Conservation (phyloP, 106 monocot genomes). For the Ottelia alismoides region DNA sequence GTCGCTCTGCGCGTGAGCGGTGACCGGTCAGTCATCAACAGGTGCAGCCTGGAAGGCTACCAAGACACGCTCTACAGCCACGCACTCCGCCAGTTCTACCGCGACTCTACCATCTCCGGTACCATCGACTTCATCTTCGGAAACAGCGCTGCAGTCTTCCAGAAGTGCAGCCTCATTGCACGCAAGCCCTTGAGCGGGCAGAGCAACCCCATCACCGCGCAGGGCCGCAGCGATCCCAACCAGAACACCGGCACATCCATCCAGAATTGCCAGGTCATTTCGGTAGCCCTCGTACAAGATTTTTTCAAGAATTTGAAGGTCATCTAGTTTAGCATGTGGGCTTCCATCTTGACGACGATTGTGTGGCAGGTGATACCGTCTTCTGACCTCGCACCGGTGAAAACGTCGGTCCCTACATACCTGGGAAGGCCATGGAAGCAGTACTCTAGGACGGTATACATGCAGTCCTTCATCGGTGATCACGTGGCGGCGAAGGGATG, state of each 20-base stretch:
- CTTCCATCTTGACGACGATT: too few relatives aligned
- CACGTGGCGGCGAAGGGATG: conserved; percentile 35
- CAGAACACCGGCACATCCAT: conserved; percentile 32
- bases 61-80: conserved; percentile 80
- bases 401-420: conserved; percentile 8
- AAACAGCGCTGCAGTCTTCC: conserved; percentile 36
- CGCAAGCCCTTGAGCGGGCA: conserved; percentile 54
- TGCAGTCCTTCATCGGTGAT: conserved; percentile 38
- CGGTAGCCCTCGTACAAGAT: too few relatives aligned
- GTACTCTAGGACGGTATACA: conserved; percentile 39
- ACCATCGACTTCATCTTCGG: conserved; percentile 89
- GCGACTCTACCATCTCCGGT: conserved; percentile 54
- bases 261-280: conserved; percentile 51
- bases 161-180: conserved; percentile 50
- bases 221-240: conserved; percentile 31
- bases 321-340: too few relatives aligned
- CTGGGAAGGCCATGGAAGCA: conserved; percentile 21
- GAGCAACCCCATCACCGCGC: conserved; percentile 64
- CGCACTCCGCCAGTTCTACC: conserved; percentile 51
- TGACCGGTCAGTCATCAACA: conserved; percentile 44
- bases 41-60: conserved; percentile 65
- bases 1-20: conserved; percentile 31
- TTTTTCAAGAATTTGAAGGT: too few relatives aligned
- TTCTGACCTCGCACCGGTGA: conserved; percentile 8
- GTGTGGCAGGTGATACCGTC: too few relatives aligned